Base-by-base conservation (phyloP, 192 early-diverging fungal species). In the Coemansia furcata region DNA sequence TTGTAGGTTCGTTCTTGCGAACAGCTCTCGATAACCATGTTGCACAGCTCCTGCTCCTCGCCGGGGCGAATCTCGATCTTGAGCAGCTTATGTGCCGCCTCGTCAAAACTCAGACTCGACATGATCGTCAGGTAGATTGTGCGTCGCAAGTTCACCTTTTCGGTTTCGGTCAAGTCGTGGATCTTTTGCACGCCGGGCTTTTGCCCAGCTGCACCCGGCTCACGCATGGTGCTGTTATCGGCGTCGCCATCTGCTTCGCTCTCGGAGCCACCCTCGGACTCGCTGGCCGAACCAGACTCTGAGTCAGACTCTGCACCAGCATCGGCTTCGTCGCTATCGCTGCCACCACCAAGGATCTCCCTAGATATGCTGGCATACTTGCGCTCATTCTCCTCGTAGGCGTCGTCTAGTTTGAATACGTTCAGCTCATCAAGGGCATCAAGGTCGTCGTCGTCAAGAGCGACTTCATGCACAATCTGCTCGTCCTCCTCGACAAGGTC, bases 1-100 rank as follows among this genome's bases (percentile, higher is more conserved):
- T 94, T 89, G 76, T 95, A 98, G 6, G 95, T 98, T 12, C 94
- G 86, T 72, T 98, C 95, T 73, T 98, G 95, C 6, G 91, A 88
- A 73, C 95, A 98, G 86, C 95, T 95, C 72, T 98, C 97, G 57
- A 98, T 93, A 50, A 98, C 87, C 97, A 98, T 98, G 70, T 96
- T 95, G 74, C 88, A 89, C 36, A 98, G 79, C 78, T 98, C 97
- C 39, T 92, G 86, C 85, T 96, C 91, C 68, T 96, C 91, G 44
- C 92, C 95, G 49, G 87, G 86, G 54, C 87, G 87, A 40, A 97
- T 87, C 49, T 90, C 80, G 38, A 98, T 84, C 69, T 93, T 88
- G 84, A 98, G 86, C 49, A 97, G 86, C 78, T 98, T 98, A 85
- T 98, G 96, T 49, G 91, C 90, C 55, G 91, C 92, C 78, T 98